Conservation (phyloP, 768 basidiomycete species). For the Gymnopilus dilepis region DNA sequence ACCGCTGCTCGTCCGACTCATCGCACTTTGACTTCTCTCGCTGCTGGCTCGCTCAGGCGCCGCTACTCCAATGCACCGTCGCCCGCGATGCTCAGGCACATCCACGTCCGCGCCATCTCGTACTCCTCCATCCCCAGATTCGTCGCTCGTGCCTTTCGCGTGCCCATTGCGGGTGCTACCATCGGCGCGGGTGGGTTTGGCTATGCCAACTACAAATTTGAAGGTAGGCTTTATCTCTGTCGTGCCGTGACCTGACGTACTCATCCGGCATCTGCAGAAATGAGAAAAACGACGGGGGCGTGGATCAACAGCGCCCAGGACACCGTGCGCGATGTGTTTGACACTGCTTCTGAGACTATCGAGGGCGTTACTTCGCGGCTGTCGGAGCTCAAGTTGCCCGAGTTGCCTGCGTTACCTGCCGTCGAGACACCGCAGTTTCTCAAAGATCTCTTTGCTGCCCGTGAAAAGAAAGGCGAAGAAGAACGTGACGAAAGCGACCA, state of each 20-base stretch:
- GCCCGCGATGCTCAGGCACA: slow-evolving; percentile 56
- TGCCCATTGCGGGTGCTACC: slow-evolving; percentile 88
- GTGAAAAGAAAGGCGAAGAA: slow-evolving; percentile 37
- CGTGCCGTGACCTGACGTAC: neutral
- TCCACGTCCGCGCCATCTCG: slow-evolving; percentile 79
- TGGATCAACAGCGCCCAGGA: slow-evolving; percentile 74
- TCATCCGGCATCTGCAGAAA: slow-evolving; percentile 49
- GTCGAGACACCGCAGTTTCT: slow-evolving; percentile 70
- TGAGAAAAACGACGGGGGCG: slow-evolving; percentile 67
- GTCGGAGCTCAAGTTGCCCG: slow-evolving; percentile 63
- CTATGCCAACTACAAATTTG: slow-evolving; percentile 96
- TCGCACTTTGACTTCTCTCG: slow-evolving; percentile 63
- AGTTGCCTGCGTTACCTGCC: slow-evolving; percentile 56
- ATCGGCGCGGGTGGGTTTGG: slow-evolving; percentile 91
- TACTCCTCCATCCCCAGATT: slow-evolving; percentile 91
- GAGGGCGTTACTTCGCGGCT: slow-evolving; percentile 64
- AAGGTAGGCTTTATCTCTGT: slow-evolving; percentile 61
- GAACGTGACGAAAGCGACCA: slow-evolving; percentile 38
- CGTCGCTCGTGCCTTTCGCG: slow-evolving; percentile 83
- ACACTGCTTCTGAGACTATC: slow-evolving; percentile 72
- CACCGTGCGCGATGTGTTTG: slow-evolving; percentile 71
- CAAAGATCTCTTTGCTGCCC: slow-evolving; percentile 60
- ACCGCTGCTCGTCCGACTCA: slow-evolving; percentile 48
- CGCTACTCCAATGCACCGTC: slow-evolving; percentile 47
- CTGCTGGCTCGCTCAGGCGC: slow-evolving; percentile 56